phyloP scores from a whole-genome alignment of 371 early-diverging fungal genomes.

The Aphelidium insulamus region DNA sequence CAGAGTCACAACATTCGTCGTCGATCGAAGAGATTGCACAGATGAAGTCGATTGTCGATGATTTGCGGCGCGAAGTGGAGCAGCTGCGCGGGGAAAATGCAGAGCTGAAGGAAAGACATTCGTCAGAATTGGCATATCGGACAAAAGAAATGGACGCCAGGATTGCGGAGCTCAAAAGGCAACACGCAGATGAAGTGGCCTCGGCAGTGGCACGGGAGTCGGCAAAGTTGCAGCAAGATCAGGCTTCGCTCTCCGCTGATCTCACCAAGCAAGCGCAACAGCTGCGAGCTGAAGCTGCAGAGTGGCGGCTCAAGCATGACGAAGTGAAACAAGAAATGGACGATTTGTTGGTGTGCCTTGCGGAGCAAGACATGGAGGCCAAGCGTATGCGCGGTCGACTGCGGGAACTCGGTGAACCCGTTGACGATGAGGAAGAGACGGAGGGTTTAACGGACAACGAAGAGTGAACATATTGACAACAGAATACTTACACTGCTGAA shows the following conservation, averaged over 20 bases:
- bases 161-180: constrained; percentile 12
- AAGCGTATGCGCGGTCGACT: constrained; percentile 31
- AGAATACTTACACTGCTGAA: too few species aligned
- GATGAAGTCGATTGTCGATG: constrained; percentile 5
- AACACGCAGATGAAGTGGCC: constrained; percentile 11
- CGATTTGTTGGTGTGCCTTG: constrained; percentile 68
- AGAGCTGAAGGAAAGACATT: constrained; percentile 4
- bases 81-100: constrained; percentile 9
- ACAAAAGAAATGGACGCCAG: constrained; percentile 5
- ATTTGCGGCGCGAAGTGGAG: constrained; percentile 11
- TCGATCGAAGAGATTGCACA: constrained; percentile 13
- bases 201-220: neutral
- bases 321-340: constrained; percentile 63
- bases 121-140: neutral
- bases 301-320: constrained; percentile 8
- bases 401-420: constrained; percentile 26
- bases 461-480: too few species aligned
- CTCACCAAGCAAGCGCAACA: neutral
- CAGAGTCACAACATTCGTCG: constrained; percentile 9
- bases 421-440: constrained; percentile 30
- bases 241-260: neutral
- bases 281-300: constrained; percentile 2
- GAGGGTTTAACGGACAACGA: constrained; percentile 5
- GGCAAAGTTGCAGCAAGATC: neutral
- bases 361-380: constrained; percentile 46